phyloP scores from a whole-genome alignment of 306 rosid genomes.

The Vigna reflexopilosa region DNA sequence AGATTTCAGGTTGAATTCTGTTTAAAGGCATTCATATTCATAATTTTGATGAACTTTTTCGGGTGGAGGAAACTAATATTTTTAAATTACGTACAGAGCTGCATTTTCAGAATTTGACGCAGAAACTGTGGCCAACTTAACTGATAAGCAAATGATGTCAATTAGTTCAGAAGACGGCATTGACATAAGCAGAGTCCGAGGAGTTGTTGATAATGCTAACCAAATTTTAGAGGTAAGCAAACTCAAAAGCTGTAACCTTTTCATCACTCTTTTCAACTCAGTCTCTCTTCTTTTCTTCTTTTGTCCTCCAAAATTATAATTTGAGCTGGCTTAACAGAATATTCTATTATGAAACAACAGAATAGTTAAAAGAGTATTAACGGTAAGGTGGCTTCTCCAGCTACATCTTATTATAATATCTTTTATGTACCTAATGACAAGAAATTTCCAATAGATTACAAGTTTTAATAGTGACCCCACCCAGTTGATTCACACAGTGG shows the following conservation, averaged over 20 bases:
- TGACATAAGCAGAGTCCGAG: conserved; percentile 91
- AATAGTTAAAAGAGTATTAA: conserved; percentile 23
- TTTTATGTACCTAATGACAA: conserved; percentile 41
- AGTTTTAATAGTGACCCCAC: conserved; percentile 50
- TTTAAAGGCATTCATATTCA: neutral
- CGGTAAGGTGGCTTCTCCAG: conserved; percentile 33
- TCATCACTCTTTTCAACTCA: conserved; percentile 38
- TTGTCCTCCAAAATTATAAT: conserved; percentile 34
- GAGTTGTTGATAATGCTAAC: conserved; percentile 90
- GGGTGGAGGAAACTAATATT: conserved; percentile 30
- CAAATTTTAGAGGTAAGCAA: conserved; percentile 76
- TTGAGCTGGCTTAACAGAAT: conserved; percentile 44
- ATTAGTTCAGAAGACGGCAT: conserved; percentile 73
- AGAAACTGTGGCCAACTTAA: conserved; percentile 71
- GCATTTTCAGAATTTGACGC: conserved; percentile 92
- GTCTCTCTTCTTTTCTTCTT: conserved; percentile 42
- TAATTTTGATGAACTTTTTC: neutral
- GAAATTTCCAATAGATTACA: conserved; percentile 54
- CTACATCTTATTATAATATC: conserved; percentile 27
- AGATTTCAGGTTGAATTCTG: conserved; percentile 67
- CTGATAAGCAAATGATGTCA: conserved; percentile 87
- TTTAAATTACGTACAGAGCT: conserved; percentile 55
- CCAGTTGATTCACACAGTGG: conserved; percentile 35
- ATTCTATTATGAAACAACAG: conserved; percentile 45
- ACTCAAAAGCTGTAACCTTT: conserved; percentile 31